phyloP scores from a whole-genome alignment of 805 yeast genomes.

The Candida berthetii region DNA sequence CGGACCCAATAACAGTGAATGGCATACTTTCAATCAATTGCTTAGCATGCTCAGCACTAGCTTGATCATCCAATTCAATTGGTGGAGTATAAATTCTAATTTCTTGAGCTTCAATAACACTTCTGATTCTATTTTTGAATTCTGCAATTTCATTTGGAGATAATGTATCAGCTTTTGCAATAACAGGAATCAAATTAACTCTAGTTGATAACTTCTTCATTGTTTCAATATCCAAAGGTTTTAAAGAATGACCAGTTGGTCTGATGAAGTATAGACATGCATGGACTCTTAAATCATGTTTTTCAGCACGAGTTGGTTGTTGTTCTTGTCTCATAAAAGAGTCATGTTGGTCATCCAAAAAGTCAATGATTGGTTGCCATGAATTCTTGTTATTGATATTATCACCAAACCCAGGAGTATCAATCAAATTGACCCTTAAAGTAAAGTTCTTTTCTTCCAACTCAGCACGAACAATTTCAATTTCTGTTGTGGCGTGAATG shows the following conservation, averaged over 20 bases:
- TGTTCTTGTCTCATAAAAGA: slow-evolving; percentile 88
- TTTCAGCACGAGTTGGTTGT: slow-evolving; percentile 67
- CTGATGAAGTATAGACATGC: slow-evolving; percentile 86
- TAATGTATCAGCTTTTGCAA: slow-evolving; percentile 84
- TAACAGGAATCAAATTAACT: slow-evolving; percentile 83
- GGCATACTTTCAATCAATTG: slow-evolving; percentile 83
- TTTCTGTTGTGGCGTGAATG: slow-evolving; percentile 65
- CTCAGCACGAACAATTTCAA: slow-evolving; percentile 73
- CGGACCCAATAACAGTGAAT: slow-evolving; percentile 77
- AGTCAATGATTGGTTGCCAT: slow-evolving; percentile 84
- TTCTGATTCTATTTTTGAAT: slow-evolving; percentile 73
- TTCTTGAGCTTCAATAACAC: slow-evolving; percentile 77
- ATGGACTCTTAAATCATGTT: slow-evolving; percentile 82
- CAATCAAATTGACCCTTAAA: slow-evolving; percentile 73
- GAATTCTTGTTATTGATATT: slow-evolving; percentile 79
- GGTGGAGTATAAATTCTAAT: slow-evolving; percentile 84
- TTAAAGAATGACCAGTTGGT: slow-evolving; percentile 85
- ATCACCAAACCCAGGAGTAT: slow-evolving; percentile 94
- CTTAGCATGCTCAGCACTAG: slow-evolving; percentile 74
- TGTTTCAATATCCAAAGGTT: slow-evolving; percentile 81
- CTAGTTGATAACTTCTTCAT: slow-evolving; percentile 79
- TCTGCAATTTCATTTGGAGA: slow-evolving; percentile 61
- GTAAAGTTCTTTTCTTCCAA: slow-evolving; percentile 80
- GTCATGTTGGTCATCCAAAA: slow-evolving; percentile 88
- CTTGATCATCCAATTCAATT: slow-evolving; percentile 66